Percentiles rank a stretch among this genome's conserved stretches.
Evolutionary conservation across 345 rosid species (phyloP).

Genomic region (Abelmoschus esculentus): DNA sequence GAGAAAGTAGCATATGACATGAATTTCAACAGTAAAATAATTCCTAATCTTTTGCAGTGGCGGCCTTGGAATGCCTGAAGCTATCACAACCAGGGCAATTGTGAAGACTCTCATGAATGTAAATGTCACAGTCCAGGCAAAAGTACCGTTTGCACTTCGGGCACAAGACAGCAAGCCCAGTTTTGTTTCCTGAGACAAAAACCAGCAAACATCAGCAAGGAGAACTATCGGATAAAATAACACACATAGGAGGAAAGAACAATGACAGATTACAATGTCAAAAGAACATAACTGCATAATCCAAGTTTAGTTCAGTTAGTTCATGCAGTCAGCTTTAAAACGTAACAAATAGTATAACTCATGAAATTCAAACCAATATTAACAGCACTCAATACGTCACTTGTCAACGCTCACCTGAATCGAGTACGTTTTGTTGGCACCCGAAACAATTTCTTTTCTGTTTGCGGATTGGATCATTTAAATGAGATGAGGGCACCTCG

Average conservation of each 20-base stretch:
- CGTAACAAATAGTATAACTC: background rate
- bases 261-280: background rate
- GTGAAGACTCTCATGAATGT: constrained; percentile 87
- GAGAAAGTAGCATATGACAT: background rate
- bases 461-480: constrained; percentile 29
- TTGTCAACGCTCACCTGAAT: constrained; percentile 38
- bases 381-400: background rate
- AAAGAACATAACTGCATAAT: background rate
- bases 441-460: constrained; percentile 62
- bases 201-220: constrained; percentile 1
- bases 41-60: background rate
- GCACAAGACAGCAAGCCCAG: constrained; percentile 46
- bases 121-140: constrained; percentile 91
- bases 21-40: background rate
- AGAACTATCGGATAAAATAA: too few relatives aligned
- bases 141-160: constrained; percentile 63
- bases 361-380: background rate
- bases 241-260: background rate
- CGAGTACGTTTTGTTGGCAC: constrained; percentile 64
- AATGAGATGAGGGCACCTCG: constrained; percentile 40
- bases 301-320: background rate
- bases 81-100: constrained; percentile 98
- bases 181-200: constrained; percentile 49
- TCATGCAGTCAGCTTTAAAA: background rate
- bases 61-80: constrained; percentile 28